Evolutionary conservation across 208 protist species (phyloP), one percentile per base, ranked within the genome.

Genomic region (Leishmania arabica): DNA sequence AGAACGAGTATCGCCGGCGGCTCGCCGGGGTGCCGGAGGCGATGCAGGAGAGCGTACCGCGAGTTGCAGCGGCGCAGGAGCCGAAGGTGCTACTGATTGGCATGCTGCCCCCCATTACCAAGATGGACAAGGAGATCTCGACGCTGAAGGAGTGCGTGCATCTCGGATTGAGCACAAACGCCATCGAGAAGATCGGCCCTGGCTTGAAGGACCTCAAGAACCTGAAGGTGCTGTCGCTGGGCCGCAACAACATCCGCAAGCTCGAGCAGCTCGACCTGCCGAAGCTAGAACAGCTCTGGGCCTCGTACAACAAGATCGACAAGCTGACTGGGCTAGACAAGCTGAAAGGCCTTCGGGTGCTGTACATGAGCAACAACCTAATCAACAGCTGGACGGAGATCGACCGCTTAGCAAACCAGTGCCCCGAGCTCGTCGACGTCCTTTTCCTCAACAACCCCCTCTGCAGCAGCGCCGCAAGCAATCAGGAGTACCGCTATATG

Each of bases 361-460:
- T 99, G 37, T 99, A 97, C 82, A 98, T 99, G 91, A 95, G 90
- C 82, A 98, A 99, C 86, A 99, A 99, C 86, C 89, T 98, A n/a
- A 95, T 99, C 81, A 91, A 85, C 80, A 98, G 92, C 79, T 99
- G 97, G 96, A 94, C 90, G 9, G 98, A 99, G 84, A 93, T 99
- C 75, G 97, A 99, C 73, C 86, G 95, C 27, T 85, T 99, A 8
- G 90, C 91, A 34, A 98, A 97, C 74, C 93, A 98, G 82, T 95
- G 98, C 71, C 94, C 97, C 13, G 94, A 98, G 82, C 82, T 99
- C 34, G 84, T 88, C 34, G 97, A 99, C 31, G 91, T 99, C 53
- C 90, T 98, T 19, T 97, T 99, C 71, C 31, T 98, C 37, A 97
- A 97, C 69, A 99, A 99, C 87, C 97, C 98, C 8, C 88, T 99